These are phyloP conservation scores for Aegilops sharonensis DNA, from an alignment of 176 grass and related monocot genomes.

Conservation along the genomic window DNA sequence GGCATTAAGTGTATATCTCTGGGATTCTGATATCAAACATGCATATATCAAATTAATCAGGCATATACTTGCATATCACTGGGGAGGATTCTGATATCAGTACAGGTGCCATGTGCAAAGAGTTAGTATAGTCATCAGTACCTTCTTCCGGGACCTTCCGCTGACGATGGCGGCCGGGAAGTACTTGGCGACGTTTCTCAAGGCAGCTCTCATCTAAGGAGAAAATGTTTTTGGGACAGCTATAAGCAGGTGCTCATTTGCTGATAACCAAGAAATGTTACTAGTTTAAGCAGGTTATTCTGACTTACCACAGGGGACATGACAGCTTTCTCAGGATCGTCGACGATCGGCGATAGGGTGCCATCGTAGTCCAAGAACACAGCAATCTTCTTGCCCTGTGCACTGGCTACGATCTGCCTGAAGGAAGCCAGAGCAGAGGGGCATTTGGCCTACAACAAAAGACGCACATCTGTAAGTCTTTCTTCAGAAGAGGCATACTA, in stretches of 20 bases:
- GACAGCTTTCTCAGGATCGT: constrained; percentile 78
- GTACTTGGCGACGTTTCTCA: constrained; percentile 70
- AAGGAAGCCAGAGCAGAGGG: constrained; percentile 81
- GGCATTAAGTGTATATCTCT: background rate
- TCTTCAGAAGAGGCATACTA: constrained; percentile 16
- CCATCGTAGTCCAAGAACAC: constrained; percentile 90
- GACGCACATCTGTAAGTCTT: constrained; percentile 4
- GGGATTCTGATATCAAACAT: background rate
- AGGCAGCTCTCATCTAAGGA: constrained; percentile 72
- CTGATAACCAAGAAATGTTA: constrained; percentile 9
- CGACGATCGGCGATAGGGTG: constrained; percentile 79
- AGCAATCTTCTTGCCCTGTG: constrained; percentile 69
- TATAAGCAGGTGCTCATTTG: background rate
- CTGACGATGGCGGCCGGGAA: constrained; percentile 92
- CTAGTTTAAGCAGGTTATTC: background rate
- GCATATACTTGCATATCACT: background rate
- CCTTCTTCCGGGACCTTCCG: constrained; percentile 92
- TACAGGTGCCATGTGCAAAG: background rate
- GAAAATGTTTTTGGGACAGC: background rate
- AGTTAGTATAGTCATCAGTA: background rate
- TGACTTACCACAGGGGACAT: constrained; percentile 72
- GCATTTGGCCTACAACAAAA: constrained; percentile 53
- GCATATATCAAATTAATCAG: background rate
- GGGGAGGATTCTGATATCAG: background rate
- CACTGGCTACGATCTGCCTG: constrained; percentile 54